Evolutionary conservation across 805 yeast genomes (phyloP).

Genomic region (Priceomyces carsonii): DNA sequence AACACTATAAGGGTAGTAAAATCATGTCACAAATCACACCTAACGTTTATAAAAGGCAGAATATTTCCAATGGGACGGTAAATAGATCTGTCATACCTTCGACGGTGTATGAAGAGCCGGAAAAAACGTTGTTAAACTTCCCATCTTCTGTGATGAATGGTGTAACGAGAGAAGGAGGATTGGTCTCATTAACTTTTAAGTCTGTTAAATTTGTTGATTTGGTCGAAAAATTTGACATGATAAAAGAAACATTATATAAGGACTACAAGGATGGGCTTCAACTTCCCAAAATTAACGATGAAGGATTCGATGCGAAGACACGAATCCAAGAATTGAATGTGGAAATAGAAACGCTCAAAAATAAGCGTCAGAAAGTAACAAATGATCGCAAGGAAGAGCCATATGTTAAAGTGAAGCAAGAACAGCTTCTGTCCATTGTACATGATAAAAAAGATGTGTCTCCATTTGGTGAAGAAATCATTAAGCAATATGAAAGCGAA

Average conservation of each 20-base stretch:
- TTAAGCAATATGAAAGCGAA: slow-evolving; percentile 16
- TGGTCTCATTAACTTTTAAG: slow-evolving; percentile 41
- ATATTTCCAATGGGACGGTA: slow-evolving; percentile 6
- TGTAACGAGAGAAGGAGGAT: slow-evolving; percentile 42
- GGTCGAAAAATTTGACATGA: slow-evolving; percentile 36
- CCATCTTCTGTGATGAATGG: slow-evolving; percentile 41
- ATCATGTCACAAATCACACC: slow-evolving; percentile 1
- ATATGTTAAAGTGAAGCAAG: slow-evolving; percentile 6
- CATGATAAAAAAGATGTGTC: slow-evolving; percentile 15
- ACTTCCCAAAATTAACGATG: slow-evolving; percentile 17
- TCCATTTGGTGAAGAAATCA: slow-evolving; percentile 14
- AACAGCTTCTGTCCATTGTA: slow-evolving; percentile 13
- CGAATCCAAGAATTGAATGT: slow-evolving; percentile 18
- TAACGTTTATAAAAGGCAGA: slow-evolving; percentile 10
- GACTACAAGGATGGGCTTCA: slow-evolving; percentile 12
- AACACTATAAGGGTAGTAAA: too few species aligned
- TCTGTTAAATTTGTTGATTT: slow-evolving; percentile 36
- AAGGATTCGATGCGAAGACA: slow-evolving; percentile 15
- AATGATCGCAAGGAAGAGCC: slow-evolving; percentile 3
- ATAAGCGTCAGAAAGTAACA: slow-evolving; percentile 3
- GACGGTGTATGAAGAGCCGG: slow-evolving; percentile 16
- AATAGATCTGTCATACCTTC: slow-evolving; percentile 10
- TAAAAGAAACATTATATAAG: slow-evolving; percentile 26
- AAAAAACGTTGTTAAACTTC: slow-evolving; percentile 20
- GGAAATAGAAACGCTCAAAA: slow-evolving; percentile 18